phyloP scores from a whole-genome alignment of 2,329 filamentous ascomycete species.

The Phaeophleospora eucalypticola region DNA sequence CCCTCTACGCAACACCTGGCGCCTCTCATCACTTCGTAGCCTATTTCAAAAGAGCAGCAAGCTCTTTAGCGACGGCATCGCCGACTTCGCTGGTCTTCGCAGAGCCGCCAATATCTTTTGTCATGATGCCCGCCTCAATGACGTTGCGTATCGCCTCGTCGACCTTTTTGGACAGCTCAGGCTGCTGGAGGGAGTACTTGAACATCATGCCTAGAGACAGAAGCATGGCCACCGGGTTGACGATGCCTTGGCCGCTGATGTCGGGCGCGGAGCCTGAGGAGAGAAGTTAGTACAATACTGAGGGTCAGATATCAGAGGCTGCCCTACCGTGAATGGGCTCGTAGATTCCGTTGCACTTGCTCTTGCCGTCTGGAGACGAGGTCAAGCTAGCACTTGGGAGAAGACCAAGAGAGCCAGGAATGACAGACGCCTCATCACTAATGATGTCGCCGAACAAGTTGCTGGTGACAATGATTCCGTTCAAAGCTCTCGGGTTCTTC shows the following conservation, averaged over 20 bases:
- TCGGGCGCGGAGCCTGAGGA: slow-evolving; percentile 77
- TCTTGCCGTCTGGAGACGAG: slow-evolving; percentile 80
- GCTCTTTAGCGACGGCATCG: slow-evolving; percentile 72
- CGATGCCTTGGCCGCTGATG: slow-evolving; percentile 77
- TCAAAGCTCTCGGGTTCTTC: slow-evolving; percentile 83
- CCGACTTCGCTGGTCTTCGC: slow-evolving; percentile 73
- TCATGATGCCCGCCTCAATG: slow-evolving; percentile 73
- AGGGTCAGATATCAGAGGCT: not conserved
- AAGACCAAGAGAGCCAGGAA: slow-evolving; percentile 83
- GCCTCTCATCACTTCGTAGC: not conserved
- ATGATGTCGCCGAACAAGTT: slow-evolving; percentile 97
- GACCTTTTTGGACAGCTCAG: slow-evolving; percentile 70
- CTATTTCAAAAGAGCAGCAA: slow-evolving; percentile 35
- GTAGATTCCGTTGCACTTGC: slow-evolving; percentile 87
- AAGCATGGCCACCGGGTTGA: slow-evolving; percentile 89
- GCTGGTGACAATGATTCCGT: slow-evolving; percentile 86
- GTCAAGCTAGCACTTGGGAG: slow-evolving; percentile 83
- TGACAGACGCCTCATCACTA: slow-evolving; percentile 89
- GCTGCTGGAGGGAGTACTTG: slow-evolving; percentile 81
- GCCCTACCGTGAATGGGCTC: slow-evolving; percentile 87
- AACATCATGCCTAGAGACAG: slow-evolving; percentile 94
- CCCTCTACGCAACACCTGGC: no score
- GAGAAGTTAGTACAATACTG: not conserved
- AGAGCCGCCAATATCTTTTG: slow-evolving; percentile 78
- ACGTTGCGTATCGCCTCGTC: slow-evolving; percentile 76